phyloP scores from a whole-genome alignment of 164 flowering plant species.

The Liriodendron chinense region DNA sequence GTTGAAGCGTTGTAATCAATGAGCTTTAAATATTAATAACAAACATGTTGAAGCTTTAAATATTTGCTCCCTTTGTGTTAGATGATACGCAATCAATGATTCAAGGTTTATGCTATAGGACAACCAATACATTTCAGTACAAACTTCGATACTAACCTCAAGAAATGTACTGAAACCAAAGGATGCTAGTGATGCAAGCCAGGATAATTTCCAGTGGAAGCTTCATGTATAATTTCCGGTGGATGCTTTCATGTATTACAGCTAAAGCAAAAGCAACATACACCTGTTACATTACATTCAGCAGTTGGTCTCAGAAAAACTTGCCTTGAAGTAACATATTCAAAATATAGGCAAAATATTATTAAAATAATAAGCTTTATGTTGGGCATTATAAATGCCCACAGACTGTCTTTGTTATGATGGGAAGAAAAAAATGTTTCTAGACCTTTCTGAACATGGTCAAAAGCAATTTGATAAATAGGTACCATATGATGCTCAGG shows the following conservation, averaged over 20 bases:
- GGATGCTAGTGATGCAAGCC: constrained; percentile 29
- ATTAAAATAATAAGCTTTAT: not conserved
- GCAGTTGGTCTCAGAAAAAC: not conserved
- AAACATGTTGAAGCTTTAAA: not conserved
- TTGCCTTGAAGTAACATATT: not conserved
- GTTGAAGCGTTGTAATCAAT: no score
- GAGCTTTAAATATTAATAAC: not conserved
- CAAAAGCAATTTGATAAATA: not conserved
- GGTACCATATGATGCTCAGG: not conserved
- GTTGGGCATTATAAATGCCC: not conserved
- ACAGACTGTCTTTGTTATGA: not conserved
- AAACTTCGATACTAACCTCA: constrained; percentile 47
- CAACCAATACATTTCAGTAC: not conserved
- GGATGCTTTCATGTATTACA: constrained; percentile 46
- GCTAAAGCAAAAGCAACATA: constrained; percentile 5
- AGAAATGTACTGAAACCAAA: constrained; percentile 40
- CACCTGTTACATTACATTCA: constrained; percentile 2
- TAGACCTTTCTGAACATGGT: not conserved
- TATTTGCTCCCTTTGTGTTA: not conserved
- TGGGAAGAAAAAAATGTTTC: not conserved
- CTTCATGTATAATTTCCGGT: constrained; percentile 43
- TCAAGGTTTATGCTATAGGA: not conserved
- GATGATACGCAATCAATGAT: not conserved
- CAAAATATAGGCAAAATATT: not conserved
- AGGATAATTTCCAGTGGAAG: constrained; percentile 30